Evolutionary conservation across 495 filamentous ascomycete species (phyloP).

Genomic region (Xylaria grammica): DNA sequence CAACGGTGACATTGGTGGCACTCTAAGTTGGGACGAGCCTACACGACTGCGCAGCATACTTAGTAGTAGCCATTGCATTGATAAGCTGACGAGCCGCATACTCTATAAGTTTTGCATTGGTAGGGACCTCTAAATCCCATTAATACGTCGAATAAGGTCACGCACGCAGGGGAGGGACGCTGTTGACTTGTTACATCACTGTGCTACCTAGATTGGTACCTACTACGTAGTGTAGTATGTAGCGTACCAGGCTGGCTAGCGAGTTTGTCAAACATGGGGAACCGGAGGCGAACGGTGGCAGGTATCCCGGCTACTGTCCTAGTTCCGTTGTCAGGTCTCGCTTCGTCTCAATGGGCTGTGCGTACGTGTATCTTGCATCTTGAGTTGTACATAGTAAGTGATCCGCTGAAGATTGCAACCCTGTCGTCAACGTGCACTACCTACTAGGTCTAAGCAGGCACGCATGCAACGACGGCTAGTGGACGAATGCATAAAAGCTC

Average conservation of each 20-base stretch:
- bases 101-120: neutral
- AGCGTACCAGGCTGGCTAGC: too few species aligned
- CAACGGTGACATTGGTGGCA: conserved; percentile 2
- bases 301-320: conserved; percentile 10
- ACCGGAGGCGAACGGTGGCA: neutral
- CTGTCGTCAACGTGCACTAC: conserved; percentile 9
- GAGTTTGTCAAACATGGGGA: neutral
- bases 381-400: neutral
- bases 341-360: conserved; percentile 3
- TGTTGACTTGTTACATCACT: neutral
- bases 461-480: conserved; percentile 10
- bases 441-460: too few species aligned
- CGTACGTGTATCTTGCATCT: conserved; percentile 8
- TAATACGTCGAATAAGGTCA: neutral
- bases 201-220: neutral
- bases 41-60: neutral
- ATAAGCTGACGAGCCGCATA: conserved; percentile 15
- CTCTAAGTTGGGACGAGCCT: conserved; percentile 11
- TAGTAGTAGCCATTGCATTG: neutral
- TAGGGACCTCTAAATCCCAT: neutral
- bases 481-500: conserved; percentile 3
- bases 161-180: conserved; percentile 8
- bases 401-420: conserved; percentile 13
- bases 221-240: too few species aligned
- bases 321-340: neutral